Percentiles rank a stretch among this genome's conserved stretches.
Evolutionary conservation across 2,329 filamentous ascomycete species (phyloP).

Genomic region (Trichophyton verrucosum): DNA sequence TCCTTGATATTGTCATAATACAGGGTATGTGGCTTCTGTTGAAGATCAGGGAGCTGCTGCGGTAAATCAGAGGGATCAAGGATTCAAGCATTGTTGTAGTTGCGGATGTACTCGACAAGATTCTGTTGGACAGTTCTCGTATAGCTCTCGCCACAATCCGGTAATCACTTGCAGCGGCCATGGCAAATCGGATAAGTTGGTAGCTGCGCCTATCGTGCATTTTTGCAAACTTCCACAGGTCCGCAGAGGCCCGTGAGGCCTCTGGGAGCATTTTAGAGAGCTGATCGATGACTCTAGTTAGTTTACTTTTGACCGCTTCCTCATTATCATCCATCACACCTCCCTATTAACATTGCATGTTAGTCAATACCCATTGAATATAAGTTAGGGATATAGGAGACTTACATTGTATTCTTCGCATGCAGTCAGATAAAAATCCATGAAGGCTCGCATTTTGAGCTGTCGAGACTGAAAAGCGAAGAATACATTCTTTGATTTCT

Average conservation of each 20-base stretch:
- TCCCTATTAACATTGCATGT: conserved; percentile 33
- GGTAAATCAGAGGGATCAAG: conserved; percentile 68
- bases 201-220: conserved; percentile 81
- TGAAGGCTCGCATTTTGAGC: conserved; percentile 56
- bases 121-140: conserved; percentile 73
- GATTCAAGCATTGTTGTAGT: conserved; percentile 60
- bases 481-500: conserved; percentile 71
- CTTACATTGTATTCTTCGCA: conserved; percentile 71
- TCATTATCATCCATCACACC: conserved; percentile 61
- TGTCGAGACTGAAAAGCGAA: conserved; percentile 75
- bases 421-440: conserved; percentile 65
- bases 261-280: conserved; percentile 68
- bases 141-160: conserved; percentile 81
- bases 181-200: conserved; percentile 75
- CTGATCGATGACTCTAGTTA: conserved; percentile 61
- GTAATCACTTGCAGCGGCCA: conserved; percentile 78
- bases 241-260: conserved; percentile 53
- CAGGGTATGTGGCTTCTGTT: conserved; percentile 88
- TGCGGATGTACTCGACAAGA: conserved; percentile 50
- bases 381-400: neutral
- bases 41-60: conserved; percentile 72
- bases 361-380: neutral
- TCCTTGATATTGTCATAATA: conserved; percentile 78
- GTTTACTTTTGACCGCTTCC: conserved; percentile 52
- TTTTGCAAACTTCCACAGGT: conserved; percentile 84